Base-by-base conservation (phyloP, 2,329 filamentous ascomycete genomes). In the Hymenoscyphus fraxineus region DNA sequence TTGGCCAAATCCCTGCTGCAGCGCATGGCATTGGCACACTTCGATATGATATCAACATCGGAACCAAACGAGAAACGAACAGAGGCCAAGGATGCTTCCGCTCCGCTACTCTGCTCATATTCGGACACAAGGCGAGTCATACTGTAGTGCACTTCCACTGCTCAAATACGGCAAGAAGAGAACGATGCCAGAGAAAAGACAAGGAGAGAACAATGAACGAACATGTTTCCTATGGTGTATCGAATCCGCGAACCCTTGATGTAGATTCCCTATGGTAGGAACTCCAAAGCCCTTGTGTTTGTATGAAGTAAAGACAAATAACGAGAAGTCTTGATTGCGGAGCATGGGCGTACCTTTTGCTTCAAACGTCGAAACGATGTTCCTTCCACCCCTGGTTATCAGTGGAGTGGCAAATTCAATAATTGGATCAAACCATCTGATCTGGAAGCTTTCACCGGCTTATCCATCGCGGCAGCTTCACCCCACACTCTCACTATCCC, bases 51-150 rank as follows among this genome's bases (percentile, higher is more conserved):
- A 60, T 66, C 65, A 60, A 64, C 62, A 65, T 68, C 62, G 59
- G 58, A 54, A 62, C 44, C 22, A 63, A 59, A 67, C 64, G 58
- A 65, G 60, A 35, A 59, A 59, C 58, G 38, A 38, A 35, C 60
- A 60, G 27, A 47, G 22, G 44, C 40, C 68, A 61, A 65, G 63
- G 65, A 60, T 65, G 59, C 31, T 65, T 51, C 64, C 62, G 62
- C 62, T 63, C 54, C 59, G 59, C 55, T 62, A 60, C 67, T 66
- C 58, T 61, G 60, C 67, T 68, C 35, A 35, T 6, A 35, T 65
- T 66, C 64, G 61, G 60, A 38, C 62, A 67, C 65, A 69, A 62
- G 38, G 66, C 61, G 64, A 68, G 67, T 70, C 65, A 66, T 65
- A 63, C 59, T 63, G 66, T 44, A 61, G 41, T 55, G 44, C 57